Evolutionary conservation across 495 filamentous ascomycete species (phyloP).

Genomic region (Tuber borchii): DNA sequence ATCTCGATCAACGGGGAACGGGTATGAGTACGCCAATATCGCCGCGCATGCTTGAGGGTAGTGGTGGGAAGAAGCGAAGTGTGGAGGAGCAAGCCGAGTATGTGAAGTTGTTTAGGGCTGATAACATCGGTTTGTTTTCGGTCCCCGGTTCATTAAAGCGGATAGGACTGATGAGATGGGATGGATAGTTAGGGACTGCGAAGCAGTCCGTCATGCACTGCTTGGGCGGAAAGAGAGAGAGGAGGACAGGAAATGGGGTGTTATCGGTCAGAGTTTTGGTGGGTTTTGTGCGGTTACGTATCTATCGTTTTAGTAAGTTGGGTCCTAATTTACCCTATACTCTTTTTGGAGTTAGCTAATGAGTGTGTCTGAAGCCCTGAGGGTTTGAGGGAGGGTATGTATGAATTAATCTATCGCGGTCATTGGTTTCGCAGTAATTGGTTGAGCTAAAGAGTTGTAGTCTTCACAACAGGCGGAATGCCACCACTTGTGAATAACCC

Average conservation of each 20-base stretch:
- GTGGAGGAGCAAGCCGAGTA: constrained; percentile 64
- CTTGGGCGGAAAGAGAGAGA: constrained; percentile 56
- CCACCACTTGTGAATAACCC: constrained; percentile 65
- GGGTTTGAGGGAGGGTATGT: constrained; percentile 58
- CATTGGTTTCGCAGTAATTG: neutral
- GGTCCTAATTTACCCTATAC: neutral
- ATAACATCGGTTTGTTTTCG: constrained; percentile 54
- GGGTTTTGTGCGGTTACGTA: constrained; percentile 79
- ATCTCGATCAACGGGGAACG: constrained; percentile 82
- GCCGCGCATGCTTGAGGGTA: constrained; percentile 56
- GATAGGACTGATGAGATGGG: constrained; percentile 9
- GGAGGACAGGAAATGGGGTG: constrained; percentile 68
- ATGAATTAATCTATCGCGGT: neutral
- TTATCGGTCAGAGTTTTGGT: constrained; percentile 86
- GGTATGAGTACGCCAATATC: constrained; percentile 75
- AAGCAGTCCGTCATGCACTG: constrained; percentile 70
- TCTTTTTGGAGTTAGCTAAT: neutral
- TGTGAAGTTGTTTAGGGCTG: constrained; percentile 79
- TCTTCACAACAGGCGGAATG: constrained; percentile 75
- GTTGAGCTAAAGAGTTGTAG: constrained; percentile 36
- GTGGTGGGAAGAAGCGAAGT: constrained; percentile 19
- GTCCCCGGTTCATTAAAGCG: neutral
- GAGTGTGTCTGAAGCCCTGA: constrained; percentile 50
- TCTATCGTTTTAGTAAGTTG: constrained; percentile 62
- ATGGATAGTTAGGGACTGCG: constrained; percentile 65